Conservation (phyloP, 1,139 yeast species). For the Arxiozyma heterogenica region DNA sequence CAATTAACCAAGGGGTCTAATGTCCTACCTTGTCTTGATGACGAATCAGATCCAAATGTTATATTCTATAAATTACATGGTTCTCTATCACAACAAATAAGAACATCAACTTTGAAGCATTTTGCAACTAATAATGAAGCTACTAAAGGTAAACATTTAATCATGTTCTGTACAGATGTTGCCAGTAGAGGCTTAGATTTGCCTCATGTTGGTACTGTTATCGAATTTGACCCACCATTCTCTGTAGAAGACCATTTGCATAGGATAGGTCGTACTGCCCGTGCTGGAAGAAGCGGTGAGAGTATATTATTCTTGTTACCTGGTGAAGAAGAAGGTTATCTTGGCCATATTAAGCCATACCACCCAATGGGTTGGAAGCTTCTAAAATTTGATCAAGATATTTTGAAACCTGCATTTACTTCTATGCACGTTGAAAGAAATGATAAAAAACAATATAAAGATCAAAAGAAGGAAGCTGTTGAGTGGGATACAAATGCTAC, state of each 20-base stretch:
- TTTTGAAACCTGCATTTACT: conserved; percentile 54
- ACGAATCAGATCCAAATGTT: conserved; percentile 34
- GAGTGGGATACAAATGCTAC: conserved; percentile 93
- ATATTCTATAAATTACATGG: conserved; percentile 81
- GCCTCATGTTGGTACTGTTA: conserved; percentile 54
- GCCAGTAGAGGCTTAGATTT: conserved; percentile 67
- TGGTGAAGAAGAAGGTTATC: conserved; percentile 77
- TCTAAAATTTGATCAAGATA: conserved; percentile 43
- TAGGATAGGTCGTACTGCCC: conserved; percentile 66
- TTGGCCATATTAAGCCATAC: conserved; percentile 44
- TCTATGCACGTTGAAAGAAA: conserved; percentile 33
- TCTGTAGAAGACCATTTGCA: conserved; percentile 64
- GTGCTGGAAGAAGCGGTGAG: conserved; percentile 59
- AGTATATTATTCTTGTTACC: conserved; percentile 74
- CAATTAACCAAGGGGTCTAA: conserved; percentile 24
- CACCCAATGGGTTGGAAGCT: conserved; percentile 60
- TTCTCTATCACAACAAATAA: conserved; percentile 69
- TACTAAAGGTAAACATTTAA: conserved; percentile 41
- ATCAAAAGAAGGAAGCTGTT: conserved; percentile 29
- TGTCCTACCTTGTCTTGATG: conserved; percentile 25
- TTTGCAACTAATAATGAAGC: conserved; percentile 40
- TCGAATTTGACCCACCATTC: conserved; percentile 65
- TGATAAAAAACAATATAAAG: conserved; percentile 18
- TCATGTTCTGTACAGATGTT: conserved; percentile 76
- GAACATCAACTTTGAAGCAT: conserved; percentile 65